These are phyloP conservation scores for Candolleomyces eurysporus DNA, from an alignment of 768 basidiomycete genomes.

Conservation along the genomic window DNA sequence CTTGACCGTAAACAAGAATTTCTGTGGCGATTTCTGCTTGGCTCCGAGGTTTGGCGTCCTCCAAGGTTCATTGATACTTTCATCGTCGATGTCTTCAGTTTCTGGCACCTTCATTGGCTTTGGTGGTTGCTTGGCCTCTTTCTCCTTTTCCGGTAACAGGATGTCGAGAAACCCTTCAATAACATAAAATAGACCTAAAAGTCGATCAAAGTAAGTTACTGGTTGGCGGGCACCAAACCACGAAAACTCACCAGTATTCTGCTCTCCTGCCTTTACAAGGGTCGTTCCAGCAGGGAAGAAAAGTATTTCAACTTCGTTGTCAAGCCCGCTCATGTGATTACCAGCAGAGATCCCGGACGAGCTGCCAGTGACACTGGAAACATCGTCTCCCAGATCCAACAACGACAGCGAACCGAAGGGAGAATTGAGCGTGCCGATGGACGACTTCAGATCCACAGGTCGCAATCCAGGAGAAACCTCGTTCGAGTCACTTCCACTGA, in stretches of 20 bases:
- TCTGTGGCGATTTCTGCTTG: slow-evolving; percentile 42
- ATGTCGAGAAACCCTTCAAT: slow-evolving; percentile 97
- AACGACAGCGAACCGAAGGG: slow-evolving; percentile 76
- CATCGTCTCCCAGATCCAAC: slow-evolving; percentile 68
- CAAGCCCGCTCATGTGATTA: slow-evolving; percentile 76
- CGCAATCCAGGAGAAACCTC: slow-evolving; percentile 65
- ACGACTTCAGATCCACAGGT: slow-evolving; percentile 39
- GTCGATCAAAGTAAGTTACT: slow-evolving; percentile 6
- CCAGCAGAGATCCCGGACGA: slow-evolving; percentile 50
- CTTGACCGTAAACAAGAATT: slow-evolving; percentile 90
- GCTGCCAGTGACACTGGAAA: slow-evolving; percentile 39
- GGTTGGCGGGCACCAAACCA: slow-evolving; percentile 6
- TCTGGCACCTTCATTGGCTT: slow-evolving; percentile 8
- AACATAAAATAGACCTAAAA: slow-evolving; percentile 81
- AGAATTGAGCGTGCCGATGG: slow-evolving; percentile 45
- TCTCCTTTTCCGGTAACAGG: slow-evolving; percentile 56
- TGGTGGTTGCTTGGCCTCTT: slow-evolving; percentile 17
- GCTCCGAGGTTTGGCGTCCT: slow-evolving; percentile 31
- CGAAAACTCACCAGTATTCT: slow-evolving; percentile 64
- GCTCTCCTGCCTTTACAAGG: slow-evolving; percentile 86
- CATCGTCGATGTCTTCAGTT: slow-evolving; percentile 7
- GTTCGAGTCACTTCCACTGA: slow-evolving; percentile 63
- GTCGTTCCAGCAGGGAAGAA: slow-evolving; percentile 87
- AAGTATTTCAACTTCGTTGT: slow-evolving; percentile 95
- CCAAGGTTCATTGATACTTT: slow-evolving; percentile 35